phyloP scores from a whole-genome alignment of 2,329 filamentous ascomycete species.

The Neocatenulostroma microsporum region DNA sequence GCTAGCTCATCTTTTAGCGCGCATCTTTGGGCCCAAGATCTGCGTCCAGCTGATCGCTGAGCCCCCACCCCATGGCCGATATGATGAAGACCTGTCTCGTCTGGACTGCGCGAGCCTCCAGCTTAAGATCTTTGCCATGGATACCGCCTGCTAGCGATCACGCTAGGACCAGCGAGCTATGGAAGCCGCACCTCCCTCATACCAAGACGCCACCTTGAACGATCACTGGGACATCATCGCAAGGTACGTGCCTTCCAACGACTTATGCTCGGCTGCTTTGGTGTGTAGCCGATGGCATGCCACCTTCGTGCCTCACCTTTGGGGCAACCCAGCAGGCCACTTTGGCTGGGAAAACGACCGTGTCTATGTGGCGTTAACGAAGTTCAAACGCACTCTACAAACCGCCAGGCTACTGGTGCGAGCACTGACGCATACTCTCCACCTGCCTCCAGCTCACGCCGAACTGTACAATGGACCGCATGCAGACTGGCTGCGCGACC shows the following conservation, averaged over 20 bases:
- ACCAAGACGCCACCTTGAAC: slow-evolving; percentile 48
- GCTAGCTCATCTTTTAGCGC: too few species aligned
- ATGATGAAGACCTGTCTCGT: too few species aligned
- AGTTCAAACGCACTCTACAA: slow-evolving; percentile 50
- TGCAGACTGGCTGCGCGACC: slow-evolving; percentile 51
- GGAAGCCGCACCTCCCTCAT: slow-evolving; percentile 54
- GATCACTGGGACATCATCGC: slow-evolving; percentile 52
- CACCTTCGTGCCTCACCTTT: slow-evolving; percentile 52
- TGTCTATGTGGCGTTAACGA: slow-evolving; percentile 53
- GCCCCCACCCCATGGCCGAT: too few species aligned
- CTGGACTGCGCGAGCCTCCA: too few species aligned
- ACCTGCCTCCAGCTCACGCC: slow-evolving; percentile 52
- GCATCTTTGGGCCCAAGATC: too few species aligned
- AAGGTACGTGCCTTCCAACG: slow-evolving; percentile 48
- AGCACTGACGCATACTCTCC: slow-evolving; percentile 53
- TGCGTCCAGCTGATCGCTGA: too few species aligned
- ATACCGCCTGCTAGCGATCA: too few species aligned
- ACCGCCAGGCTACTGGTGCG: slow-evolving; percentile 47
- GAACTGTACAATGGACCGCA: slow-evolving; percentile 55
- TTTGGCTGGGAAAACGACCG: slow-evolving; percentile 54
- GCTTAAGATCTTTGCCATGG: too few species aligned
- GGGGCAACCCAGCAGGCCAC: slow-evolving; percentile 56
- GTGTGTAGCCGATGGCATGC: slow-evolving; percentile 52
- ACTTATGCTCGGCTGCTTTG: slow-evolving; percentile 49
- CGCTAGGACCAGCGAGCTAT: too few species aligned